Conservation (phyloP, 179 eudicot species). For the Beta macrorhiza region DNA sequence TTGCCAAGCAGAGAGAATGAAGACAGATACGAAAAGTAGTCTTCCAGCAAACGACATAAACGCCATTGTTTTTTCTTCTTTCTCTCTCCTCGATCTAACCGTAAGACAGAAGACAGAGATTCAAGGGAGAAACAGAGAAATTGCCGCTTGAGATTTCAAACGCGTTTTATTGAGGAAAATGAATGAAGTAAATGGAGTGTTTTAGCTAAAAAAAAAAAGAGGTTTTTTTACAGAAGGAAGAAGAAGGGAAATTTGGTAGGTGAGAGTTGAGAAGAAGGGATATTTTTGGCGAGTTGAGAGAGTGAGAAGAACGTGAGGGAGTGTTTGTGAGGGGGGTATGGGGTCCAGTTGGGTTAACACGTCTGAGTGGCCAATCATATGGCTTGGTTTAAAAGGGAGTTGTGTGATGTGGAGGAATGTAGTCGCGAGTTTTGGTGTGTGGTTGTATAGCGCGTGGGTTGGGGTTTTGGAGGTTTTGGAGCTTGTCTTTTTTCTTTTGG, state of each 20-base stretch:
- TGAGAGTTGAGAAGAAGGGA: not conserved
- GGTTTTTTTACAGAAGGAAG: not conserved
- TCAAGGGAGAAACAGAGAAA: constrained; percentile 5
- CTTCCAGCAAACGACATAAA: constrained; percentile 52
- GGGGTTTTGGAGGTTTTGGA: not conserved
- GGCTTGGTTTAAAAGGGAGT: not conserved
- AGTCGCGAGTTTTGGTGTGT: not conserved
- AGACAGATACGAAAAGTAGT: constrained; percentile 55
- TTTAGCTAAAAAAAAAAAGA: too few species aligned
- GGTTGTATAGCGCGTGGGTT: not conserved
- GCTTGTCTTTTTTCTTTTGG: too few species aligned
- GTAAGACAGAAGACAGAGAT: constrained; percentile 19
- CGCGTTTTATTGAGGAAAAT: not conserved
- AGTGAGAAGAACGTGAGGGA: not conserved
- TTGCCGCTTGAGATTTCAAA: constrained; percentile 28
- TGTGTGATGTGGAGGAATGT: constrained; percentile 20
- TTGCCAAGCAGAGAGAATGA: constrained; percentile 57
- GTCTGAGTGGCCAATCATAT: constrained; percentile 31
- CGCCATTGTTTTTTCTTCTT: constrained; percentile 38
- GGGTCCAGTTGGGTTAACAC: constrained; percentile 14
- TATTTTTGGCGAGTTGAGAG: not conserved
- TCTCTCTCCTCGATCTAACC: constrained; percentile 23
- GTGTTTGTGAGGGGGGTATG: not conserved
- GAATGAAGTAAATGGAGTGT: too few species aligned
- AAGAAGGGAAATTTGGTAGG: not conserved